Percentiles rank a stretch among this genome's conserved stretches.
Conservation (phyloP, 2,329 filamentous ascomycete genomes). For the Alternaria conjuncta region DNA sequence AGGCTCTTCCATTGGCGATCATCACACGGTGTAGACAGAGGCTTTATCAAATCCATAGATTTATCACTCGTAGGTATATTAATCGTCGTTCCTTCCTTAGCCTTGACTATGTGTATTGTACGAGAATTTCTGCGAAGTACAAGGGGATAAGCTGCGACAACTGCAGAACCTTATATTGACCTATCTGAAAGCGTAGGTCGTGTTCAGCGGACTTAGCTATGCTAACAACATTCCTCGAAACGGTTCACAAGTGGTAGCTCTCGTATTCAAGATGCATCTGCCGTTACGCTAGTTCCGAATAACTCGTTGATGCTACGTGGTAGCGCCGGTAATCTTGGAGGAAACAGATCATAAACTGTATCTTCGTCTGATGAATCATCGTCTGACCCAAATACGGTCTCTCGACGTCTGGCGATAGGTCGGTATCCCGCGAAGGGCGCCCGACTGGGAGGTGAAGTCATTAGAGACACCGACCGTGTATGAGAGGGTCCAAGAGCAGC, state of each 20-base stretch:
- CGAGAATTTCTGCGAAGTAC: not conserved
- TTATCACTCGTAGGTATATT: not conserved
- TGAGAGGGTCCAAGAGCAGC: not conserved
- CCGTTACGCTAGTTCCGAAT: not conserved
- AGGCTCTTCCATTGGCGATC: not conserved
- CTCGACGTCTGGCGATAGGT: not conserved
- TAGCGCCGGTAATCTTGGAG: not conserved
- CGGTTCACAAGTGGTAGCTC: not conserved
- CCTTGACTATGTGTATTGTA: not conserved
- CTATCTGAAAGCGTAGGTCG: not conserved
- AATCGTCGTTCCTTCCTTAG: not conserved
- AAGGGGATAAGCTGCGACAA: not conserved
- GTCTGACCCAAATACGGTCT: not conserved
- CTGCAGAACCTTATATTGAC: not conserved
- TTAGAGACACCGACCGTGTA: not conserved
- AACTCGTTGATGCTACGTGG: not conserved
- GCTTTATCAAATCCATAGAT: not conserved
- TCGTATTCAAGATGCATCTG: not conserved
- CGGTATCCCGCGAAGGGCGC: not conserved
- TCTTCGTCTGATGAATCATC: not conserved
- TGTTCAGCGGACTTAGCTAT: not conserved
- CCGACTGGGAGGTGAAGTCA: not conserved
- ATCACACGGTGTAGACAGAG: not conserved
- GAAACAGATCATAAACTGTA: not conserved
- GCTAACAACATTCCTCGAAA: not conserved